Evolutionary conservation across 2,329 filamentous ascomycete species (phyloP).

Genomic region (Hypoxylon rubiginosum): DNA sequence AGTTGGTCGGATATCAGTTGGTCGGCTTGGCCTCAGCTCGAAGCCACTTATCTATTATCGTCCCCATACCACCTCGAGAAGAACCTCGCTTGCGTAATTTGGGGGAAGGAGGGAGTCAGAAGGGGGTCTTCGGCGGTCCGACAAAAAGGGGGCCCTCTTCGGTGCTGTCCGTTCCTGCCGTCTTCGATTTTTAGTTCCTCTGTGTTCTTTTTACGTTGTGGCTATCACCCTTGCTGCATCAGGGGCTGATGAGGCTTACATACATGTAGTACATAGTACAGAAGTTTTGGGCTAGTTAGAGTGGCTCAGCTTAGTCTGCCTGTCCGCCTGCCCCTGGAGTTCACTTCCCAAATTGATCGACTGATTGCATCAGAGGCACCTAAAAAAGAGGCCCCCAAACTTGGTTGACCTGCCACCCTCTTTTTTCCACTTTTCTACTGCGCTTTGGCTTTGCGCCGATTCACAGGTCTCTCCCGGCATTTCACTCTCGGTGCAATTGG

Average conservation of each 20-base stretch:
- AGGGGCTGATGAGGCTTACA: neutral
- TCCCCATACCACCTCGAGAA: neutral
- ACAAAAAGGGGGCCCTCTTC: neutral
- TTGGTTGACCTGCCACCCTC: conserved; percentile 52
- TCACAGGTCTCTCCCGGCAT: conserved; percentile 18
- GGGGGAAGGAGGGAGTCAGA: neutral
- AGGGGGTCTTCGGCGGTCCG: neutral
- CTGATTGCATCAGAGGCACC: conserved; percentile 40
- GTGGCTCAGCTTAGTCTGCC: conserved; percentile 28
- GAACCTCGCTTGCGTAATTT: neutral
- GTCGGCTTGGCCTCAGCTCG: neutral
- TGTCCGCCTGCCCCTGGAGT: conserved; percentile 8
- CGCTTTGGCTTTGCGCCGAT: conserved; percentile 34
- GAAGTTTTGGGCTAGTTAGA: neutral
- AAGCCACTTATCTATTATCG: neutral
- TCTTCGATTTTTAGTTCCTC: neutral
- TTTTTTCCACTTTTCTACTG: conserved; percentile 45
- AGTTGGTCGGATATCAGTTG: conserved; percentile 14
- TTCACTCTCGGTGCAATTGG: conserved; percentile 20
- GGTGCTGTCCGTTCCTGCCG: neutral
- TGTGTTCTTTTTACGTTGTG: neutral
- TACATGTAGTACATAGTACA: too few species aligned
- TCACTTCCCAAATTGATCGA: conserved; percentile 34
- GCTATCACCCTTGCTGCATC: neutral
- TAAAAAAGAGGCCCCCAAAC: neutral